Base-by-base conservation (phyloP, 306 rosid genomes). In the Clitoria ternatea region DNA sequence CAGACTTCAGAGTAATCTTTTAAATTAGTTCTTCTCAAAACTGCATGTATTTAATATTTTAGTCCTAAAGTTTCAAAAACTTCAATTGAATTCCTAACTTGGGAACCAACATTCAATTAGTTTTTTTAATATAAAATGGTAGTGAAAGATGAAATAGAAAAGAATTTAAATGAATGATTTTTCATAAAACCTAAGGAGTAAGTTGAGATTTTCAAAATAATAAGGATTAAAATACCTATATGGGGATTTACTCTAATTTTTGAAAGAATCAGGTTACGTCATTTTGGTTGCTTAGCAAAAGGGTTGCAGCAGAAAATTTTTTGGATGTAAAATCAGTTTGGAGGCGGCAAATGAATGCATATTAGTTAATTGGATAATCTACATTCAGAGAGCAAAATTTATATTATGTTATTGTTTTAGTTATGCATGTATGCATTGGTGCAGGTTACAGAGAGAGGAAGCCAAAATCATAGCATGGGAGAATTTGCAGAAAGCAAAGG, bases 401-500 rank as follows among this genome's bases (percentile, higher is more conserved):
- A 40, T 30, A 32, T 9, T 11, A n/a, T 60, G 30, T n/a, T 14
- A 12, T 14, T 61, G 19, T 61, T 60, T 22, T 72, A 5, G 42
- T 14, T 5, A 2, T 20, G 60, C 33, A 43, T 30, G 29, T 29
- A 6, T 33, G 22, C 20, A 7, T 17, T 65, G 66, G 19, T 19
- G 65, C 83, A 90, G 95, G 78, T 35, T 72, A 77, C 78, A 81
- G 45, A 84, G 97, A 75, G 92, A 90, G 80, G 97, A 86, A 79
- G 89, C 95, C 63, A 90, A 86, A 74, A 88, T 90, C 56, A 60
- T 52, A 36, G 95, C 97, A 0, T 90, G 97, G 97, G 97, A 90
- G 77, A 90, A 86, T 79, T 81, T 84, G 77, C 97, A 90, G 83
- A 84, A 77, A 56, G 97, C 95, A 53, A 86, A 86, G 76, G 95